Evolutionary conservation across 768 basidiomycete genomes (phyloP).

Genomic region (Mycena maculata): DNA sequence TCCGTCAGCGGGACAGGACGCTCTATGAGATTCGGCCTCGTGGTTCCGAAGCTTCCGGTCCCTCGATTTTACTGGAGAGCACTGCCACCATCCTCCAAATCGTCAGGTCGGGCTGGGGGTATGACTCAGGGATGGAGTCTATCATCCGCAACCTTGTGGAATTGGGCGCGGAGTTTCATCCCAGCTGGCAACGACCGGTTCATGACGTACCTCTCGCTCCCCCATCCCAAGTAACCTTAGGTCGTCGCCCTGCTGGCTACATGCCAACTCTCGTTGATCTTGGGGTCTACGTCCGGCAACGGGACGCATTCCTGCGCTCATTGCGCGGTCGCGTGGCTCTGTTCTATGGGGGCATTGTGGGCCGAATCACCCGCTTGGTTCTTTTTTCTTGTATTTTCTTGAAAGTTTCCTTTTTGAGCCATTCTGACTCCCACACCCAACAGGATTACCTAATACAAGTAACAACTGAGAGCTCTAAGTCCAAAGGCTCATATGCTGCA

Average conservation of each 20-base stretch:
- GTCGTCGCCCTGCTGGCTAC: slow-evolving; percentile 23
- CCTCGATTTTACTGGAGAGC: slow-evolving; percentile 14
- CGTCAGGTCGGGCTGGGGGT: slow-evolving; percentile 15
- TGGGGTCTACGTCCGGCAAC: slow-evolving; percentile 18
- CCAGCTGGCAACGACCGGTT: slow-evolving; percentile 18
- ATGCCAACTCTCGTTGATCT: slow-evolving; percentile 16
- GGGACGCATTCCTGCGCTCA: slow-evolving; percentile 21
- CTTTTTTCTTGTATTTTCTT: too few species aligned
- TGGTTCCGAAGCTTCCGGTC: slow-evolving; percentile 11
- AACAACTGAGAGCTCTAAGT: too few species aligned
- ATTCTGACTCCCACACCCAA: too few species aligned
- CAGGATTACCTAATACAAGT: too few species aligned
- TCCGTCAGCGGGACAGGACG: background rate
- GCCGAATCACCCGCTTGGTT: slow-evolving; percentile 21
- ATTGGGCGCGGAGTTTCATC: slow-evolving; percentile 19
- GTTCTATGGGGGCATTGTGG: slow-evolving; percentile 25
- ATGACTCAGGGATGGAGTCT: background rate
- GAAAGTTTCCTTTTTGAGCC: too few species aligned
- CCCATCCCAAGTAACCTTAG: slow-evolving; percentile 6
- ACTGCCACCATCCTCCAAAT: slow-evolving; percentile 24
- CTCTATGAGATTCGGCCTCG: slow-evolving; percentile 15
- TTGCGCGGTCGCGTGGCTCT: slow-evolving; percentile 21
- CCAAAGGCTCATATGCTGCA: too few species aligned
- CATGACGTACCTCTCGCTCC: background rate
- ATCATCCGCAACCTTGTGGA: slow-evolving; percentile 20